phyloP scores from a whole-genome alignment of 768 basidiomycete species.

The Suillus discolor region DNA sequence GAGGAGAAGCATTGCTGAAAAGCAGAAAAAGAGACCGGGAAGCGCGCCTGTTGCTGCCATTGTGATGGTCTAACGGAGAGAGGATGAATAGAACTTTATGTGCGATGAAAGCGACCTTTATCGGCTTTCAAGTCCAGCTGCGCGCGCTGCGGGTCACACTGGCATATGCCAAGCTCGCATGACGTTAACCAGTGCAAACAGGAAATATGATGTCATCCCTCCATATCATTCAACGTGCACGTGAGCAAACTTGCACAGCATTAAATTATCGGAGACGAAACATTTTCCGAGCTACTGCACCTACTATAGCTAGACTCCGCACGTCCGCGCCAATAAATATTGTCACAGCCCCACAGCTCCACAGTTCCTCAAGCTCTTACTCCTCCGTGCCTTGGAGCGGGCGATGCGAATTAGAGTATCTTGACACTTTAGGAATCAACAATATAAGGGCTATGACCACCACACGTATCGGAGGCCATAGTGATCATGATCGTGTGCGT shows the following conservation, averaged over 20 bases:
- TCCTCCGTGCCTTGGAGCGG: not conserved
- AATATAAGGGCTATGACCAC: not conserved
- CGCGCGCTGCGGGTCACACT: not conserved
- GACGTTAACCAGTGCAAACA: not conserved
- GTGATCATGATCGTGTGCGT: not conserved
- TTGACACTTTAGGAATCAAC: not conserved
- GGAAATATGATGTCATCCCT: not conserved
- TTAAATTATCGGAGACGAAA: no score
- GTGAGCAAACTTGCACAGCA: not conserved
- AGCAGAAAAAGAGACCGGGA: constrained; percentile 73
- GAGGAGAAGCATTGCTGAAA: constrained; percentile 70
- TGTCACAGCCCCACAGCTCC: no score
- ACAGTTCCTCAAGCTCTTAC: no score
- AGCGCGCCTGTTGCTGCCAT: constrained; percentile 63
- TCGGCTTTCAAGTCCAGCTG: constrained; percentile 1
- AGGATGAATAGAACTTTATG: not conserved
- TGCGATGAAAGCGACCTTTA: not conserved
- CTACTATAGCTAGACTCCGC: no score
- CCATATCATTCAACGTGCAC: not conserved
- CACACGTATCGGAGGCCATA: not conserved
- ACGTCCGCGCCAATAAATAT: no score
- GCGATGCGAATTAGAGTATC: not conserved
- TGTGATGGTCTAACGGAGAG: constrained; percentile 8
- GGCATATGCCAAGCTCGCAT: not conserved
- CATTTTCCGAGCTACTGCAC: no score